Evolutionary conservation across 2,329 filamentous ascomycete species (phyloP).

Genomic region (Hymenoscyphus scutula): DNA sequence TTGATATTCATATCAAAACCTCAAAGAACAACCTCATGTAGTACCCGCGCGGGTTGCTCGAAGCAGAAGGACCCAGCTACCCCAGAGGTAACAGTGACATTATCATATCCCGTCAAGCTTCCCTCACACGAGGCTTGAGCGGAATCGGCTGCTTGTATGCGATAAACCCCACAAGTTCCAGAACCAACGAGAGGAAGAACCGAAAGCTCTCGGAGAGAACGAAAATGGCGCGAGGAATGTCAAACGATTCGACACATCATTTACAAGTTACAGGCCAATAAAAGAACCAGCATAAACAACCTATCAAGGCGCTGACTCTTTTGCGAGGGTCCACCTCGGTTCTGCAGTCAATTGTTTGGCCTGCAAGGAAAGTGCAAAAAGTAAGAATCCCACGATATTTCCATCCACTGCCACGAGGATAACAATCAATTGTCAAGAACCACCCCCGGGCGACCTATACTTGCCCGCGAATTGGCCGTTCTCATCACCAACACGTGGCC

Average conservation of each 20-base stretch:
- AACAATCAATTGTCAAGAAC: neutral
- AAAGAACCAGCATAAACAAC: neutral
- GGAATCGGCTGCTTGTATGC: neutral
- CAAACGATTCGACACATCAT: neutral
- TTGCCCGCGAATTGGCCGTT: conserved; percentile 3
- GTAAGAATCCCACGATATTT: neutral
- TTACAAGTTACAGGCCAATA: neutral
- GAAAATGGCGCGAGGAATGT: neutral
- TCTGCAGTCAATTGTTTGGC: neutral
- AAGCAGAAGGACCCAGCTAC: neutral
- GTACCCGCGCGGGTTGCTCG: neutral
- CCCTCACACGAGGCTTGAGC: neutral
- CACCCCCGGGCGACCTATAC: neutral
- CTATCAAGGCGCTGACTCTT: neutral
- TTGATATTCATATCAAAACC: neutral
- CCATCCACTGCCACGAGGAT: neutral
- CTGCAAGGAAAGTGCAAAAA: neutral
- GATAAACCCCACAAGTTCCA: neutral
- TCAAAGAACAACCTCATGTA: neutral
- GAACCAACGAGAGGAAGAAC: neutral
- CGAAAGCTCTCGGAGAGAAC: neutral
- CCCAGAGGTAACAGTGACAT: neutral
- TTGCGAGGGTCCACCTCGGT: neutral
- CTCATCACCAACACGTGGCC: neutral
- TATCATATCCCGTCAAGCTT: neutral